Evolutionary conservation across 495 filamentous ascomycete species (phyloP).

Genomic region (Talaromyces ruber): DNA sequence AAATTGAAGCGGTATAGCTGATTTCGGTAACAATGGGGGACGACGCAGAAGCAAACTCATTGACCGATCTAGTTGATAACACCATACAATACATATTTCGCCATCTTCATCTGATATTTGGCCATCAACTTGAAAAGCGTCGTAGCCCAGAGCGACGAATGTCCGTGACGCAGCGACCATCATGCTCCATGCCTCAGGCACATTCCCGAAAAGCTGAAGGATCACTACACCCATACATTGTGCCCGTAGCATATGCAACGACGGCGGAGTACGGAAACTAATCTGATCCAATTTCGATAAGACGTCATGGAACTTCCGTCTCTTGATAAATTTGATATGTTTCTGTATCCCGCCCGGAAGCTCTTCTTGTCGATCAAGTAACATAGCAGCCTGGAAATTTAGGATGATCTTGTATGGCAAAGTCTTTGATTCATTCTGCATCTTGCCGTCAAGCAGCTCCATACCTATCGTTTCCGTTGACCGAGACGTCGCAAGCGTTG

Average conservation of each 20-base stretch:
- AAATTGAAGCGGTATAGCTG: not conserved
- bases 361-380: not conserved
- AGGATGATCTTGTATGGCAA: not conserved
- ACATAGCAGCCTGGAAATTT: not conserved
- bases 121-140: no score
- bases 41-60: not conserved
- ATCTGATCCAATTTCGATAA: not conserved
- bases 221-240: conserved; percentile 1
- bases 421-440: not conserved
- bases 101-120: not conserved
- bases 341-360: not conserved
- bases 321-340: not conserved
- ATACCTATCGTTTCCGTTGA: not conserved
- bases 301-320: not conserved
- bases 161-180: conserved; percentile 1
- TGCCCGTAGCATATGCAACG: not conserved
- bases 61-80: not conserved
- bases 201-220: not conserved
- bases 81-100: not conserved
- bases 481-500: not conserved
- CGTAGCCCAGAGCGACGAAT: not conserved
- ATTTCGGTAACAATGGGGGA: not conserved
- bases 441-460: not conserved
- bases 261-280: not conserved
- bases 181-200: not conserved